Evolutionary conservation across 2,329 filamentous ascomycete species (phyloP).

Genomic region (Talaromyces sp.): DNA sequence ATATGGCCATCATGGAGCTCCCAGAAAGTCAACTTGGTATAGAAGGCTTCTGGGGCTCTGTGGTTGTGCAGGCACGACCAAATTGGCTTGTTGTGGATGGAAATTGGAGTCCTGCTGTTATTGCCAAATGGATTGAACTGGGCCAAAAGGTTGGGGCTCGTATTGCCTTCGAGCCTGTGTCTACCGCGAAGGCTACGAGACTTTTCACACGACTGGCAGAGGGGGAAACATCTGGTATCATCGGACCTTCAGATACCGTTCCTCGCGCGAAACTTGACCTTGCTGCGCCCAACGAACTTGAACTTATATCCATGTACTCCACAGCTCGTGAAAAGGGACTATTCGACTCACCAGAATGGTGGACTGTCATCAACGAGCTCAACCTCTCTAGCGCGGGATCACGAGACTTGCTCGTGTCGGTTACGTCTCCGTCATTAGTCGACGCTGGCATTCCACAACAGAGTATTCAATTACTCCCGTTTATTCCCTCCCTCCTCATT

Average conservation of each 20-base stretch:
- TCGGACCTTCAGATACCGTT: conserved; percentile 46
- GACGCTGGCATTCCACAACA: conserved; percentile 81
- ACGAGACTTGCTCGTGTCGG: conserved; percentile 65
- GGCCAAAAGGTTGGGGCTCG: conserved; percentile 55
- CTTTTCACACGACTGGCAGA: conserved; percentile 52
- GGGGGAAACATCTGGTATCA: conserved; percentile 24
- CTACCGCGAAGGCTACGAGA: conserved; percentile 69
- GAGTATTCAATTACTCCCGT: conserved; percentile 79
- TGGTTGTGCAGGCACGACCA: conserved; percentile 57
- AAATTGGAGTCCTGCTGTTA: conserved; percentile 70
- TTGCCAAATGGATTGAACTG: conserved; percentile 65
- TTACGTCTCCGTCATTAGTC: conserved; percentile 66
- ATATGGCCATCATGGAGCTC: conserved; percentile 77
- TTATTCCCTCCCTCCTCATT: conserved; percentile 77
- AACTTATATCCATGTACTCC: conserved; percentile 74
- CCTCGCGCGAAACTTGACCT: conserved; percentile 66
- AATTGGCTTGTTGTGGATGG: conserved; percentile 80
- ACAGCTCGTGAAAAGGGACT: conserved; percentile 64
- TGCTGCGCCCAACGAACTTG: conserved; percentile 76
- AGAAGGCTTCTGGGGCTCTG: conserved; percentile 58
- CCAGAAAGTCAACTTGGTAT: conserved; percentile 42
- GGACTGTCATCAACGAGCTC: conserved; percentile 72
- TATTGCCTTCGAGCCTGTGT: conserved; percentile 86
- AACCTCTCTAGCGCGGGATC: conserved; percentile 66
- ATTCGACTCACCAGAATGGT: conserved; percentile 72